These are phyloP conservation scores for Cinchona pubescens DNA, from an alignment of 257 asterid genomes.

Conservation along the genomic window DNA sequence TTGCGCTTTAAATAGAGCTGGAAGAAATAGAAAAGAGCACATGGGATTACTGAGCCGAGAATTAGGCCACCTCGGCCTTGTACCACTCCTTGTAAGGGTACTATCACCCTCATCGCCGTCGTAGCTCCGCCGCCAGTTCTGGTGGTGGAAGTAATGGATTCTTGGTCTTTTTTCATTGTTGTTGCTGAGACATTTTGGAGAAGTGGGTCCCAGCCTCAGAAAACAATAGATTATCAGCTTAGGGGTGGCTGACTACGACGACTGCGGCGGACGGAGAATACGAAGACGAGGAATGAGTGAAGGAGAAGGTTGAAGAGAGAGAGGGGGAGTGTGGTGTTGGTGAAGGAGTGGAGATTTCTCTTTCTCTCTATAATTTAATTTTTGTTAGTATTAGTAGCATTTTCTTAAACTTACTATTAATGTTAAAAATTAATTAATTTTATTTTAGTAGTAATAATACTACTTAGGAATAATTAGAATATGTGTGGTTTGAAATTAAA, in stretches of 20 bases:
- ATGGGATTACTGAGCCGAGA: constrained; percentile 60
- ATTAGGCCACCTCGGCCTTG: constrained; percentile 71
- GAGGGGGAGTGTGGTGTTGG: constrained; percentile 31
- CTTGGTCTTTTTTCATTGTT: constrained; percentile 37
- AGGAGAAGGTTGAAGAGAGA: neutral
- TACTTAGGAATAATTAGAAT: no score
- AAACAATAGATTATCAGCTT: neutral
- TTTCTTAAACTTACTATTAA: neutral
- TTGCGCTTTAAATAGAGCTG: constrained; percentile 54
- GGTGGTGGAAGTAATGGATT: constrained; percentile 22
- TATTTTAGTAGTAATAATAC: no score
- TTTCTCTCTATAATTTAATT: constrained; percentile 12
- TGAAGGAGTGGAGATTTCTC: no score
- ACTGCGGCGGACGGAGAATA: constrained; percentile 29
- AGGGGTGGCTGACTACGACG: constrained; percentile 2
- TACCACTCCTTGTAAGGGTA: constrained; percentile 68
- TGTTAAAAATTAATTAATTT: no score
- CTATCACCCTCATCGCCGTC: constrained; percentile 70
- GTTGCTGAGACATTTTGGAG: constrained; percentile 34
- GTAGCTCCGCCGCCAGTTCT: constrained; percentile 38
- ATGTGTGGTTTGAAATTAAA: constrained; percentile 12
- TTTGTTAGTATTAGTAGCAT: neutral
- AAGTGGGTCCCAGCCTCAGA: constrained; percentile 2
- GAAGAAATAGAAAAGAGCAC: constrained; percentile 67
- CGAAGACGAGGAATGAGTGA: constrained; percentile 27